These are phyloP conservation scores for Barnettozyma pratensis DNA, from an alignment of 805 yeast species.

Conservation along the genomic window DNA sequence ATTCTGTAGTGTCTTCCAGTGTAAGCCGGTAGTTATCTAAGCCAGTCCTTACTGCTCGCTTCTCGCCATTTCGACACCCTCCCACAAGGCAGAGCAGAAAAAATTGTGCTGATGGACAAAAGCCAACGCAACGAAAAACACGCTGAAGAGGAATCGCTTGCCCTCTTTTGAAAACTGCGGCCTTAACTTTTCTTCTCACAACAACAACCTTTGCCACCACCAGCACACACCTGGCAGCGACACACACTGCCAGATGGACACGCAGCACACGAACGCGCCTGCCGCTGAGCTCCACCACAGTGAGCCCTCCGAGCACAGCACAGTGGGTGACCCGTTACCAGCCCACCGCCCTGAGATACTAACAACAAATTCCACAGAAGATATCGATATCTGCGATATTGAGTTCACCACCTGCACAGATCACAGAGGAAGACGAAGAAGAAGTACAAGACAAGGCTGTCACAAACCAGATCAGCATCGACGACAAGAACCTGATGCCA, in stretches of 20 bases:
- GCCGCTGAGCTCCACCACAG: background rate
- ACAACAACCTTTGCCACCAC: background rate
- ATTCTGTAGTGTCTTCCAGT: background rate
- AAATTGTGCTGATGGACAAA: background rate
- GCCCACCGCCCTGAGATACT: background rate
- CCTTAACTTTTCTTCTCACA: background rate
- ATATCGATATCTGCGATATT: conserved; percentile 3
- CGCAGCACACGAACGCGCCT: background rate
- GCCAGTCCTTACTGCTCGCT: no score
- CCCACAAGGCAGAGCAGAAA: background rate
- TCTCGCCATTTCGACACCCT: no score
- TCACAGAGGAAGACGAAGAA: background rate
- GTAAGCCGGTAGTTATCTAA: background rate
- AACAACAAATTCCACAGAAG: conserved; percentile 1
- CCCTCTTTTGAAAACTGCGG: background rate
- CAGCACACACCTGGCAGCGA: background rate
- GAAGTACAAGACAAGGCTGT: background rate
- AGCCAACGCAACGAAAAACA: conserved; percentile 8
- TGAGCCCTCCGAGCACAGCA: background rate
- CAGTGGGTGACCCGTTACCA: background rate
- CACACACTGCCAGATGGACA: background rate
- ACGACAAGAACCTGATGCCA: background rate
- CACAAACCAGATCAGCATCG: background rate
- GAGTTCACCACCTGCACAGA: conserved; percentile 3
- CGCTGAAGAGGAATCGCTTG: background rate